A percentile compares a stretch with the other conserved stretches of the same genome.
These are phyloP conservation scores for Daldinia caldariorum DNA, from an alignment of 495 filamentous ascomycete genomes.

Conservation along the genomic window DNA sequence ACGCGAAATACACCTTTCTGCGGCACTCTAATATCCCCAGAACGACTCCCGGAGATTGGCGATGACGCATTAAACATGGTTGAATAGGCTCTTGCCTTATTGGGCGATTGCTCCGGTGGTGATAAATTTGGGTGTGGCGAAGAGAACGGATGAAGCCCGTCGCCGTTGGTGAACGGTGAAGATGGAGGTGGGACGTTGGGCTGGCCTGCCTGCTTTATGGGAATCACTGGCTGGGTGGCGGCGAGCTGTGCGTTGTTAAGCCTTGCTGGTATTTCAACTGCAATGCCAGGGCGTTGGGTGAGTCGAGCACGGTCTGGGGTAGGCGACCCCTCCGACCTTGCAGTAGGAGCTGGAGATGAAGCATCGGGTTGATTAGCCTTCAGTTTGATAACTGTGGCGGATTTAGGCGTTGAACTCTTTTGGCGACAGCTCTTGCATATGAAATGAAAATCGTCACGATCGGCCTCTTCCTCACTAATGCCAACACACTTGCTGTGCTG, in stretches of 20 bases:
- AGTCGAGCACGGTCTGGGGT: slow-evolving; percentile 23
- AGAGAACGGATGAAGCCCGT: slow-evolving; percentile 53
- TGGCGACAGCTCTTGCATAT: slow-evolving; percentile 80
- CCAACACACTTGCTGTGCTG: slow-evolving; percentile 92
- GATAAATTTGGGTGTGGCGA: slow-evolving; percentile 56
- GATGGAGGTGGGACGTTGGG: slow-evolving; percentile 32
- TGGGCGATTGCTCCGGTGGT: slow-evolving; percentile 53
- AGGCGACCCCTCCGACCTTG: slow-evolving; percentile 30
- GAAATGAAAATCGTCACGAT: slow-evolving; percentile 88
- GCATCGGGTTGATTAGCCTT: slow-evolving; percentile 72
- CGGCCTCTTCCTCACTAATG: slow-evolving; percentile 78
- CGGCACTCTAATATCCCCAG: slow-evolving; percentile 36
- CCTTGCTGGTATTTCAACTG: slow-evolving; percentile 34
- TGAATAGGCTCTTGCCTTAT: slow-evolving; percentile 54
- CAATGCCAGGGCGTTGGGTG: slow-evolving; percentile 19
- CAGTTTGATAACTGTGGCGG: slow-evolving; percentile 69
- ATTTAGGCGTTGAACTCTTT: slow-evolving; percentile 62
- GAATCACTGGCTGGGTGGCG: slow-evolving; percentile 25
- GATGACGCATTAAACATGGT: slow-evolving; percentile 49
- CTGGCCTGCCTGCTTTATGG: slow-evolving; percentile 43
- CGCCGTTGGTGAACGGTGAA: slow-evolving; percentile 44
- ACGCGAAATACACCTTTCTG: slow-evolving; percentile 47
- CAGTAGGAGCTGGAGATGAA: slow-evolving; percentile 49
- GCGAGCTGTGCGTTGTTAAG: slow-evolving; percentile 12
- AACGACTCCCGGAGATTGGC: slow-evolving; percentile 27